Evolutionary conservation across 1,139 yeast genomes (phyloP).

Genomic region (Diutina ranongensis): DNA sequence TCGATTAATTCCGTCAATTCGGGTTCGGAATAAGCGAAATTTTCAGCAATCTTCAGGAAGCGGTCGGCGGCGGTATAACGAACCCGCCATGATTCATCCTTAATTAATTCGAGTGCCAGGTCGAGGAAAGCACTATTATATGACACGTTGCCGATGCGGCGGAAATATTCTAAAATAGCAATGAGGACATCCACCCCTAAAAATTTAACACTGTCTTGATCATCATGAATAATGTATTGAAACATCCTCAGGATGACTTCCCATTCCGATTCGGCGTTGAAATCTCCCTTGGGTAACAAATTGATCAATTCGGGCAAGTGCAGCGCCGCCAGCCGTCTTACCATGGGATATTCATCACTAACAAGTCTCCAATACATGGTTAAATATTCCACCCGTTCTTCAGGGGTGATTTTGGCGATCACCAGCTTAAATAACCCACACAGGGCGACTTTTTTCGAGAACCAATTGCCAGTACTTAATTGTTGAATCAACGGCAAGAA

Average conservation of each 20-base stretch:
- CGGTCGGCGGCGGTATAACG: constrained; percentile 95
- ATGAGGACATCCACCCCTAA: constrained; percentile 81
- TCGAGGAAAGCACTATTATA: constrained; percentile 53
- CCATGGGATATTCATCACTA: constrained; percentile 96
- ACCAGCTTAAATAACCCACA: constrained; percentile 79
- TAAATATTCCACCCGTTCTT: constrained; percentile 49
- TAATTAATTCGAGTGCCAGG: constrained; percentile 51
- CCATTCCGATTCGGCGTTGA: constrained; percentile 36
- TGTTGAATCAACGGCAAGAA: constrained; percentile 70
- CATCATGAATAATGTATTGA: constrained; percentile 67
- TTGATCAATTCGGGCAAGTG: constrained; percentile 64
- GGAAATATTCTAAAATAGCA: constrained; percentile 55
- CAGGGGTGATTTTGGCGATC: constrained; percentile 46
- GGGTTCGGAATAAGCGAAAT: constrained; percentile 43
- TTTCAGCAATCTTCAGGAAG: constrained; percentile 62
- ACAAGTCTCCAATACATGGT: constrained; percentile 59
- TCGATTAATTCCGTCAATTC: constrained; percentile 49
- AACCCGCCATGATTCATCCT: constrained; percentile 96
- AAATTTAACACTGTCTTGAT: constrained; percentile 91
- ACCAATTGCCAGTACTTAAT: constrained; percentile 88
- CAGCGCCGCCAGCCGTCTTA: constrained; percentile 86
- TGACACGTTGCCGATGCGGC: constrained; percentile 40
- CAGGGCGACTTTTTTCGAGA: constrained; percentile 83
- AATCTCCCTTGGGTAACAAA: constrained; percentile 17
- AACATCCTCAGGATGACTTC: constrained; percentile 73